Evolutionary conservation across 495 filamentous ascomycete genomes (phyloP).

Genomic region (Aspergillus bertholletiae): DNA sequence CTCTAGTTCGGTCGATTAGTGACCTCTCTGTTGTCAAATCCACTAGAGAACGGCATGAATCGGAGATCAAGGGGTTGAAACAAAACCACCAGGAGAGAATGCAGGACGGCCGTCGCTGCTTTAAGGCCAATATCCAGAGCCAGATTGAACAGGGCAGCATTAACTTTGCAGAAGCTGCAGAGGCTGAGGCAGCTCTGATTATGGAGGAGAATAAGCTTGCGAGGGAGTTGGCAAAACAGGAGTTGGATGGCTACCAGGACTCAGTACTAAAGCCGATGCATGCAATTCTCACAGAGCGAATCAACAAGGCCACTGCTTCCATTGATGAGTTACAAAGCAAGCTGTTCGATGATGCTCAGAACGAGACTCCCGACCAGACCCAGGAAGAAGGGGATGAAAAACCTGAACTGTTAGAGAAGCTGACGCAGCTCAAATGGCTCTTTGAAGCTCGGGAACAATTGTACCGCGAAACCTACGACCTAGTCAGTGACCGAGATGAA

Average conservation of each 20-base stretch:
- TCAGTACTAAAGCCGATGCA: conserved; percentile 75
- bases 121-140: conserved; percentile 63
- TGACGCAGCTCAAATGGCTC: conserved; percentile 95
- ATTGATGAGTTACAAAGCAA: conserved; percentile 68
- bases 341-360: conserved; percentile 69
- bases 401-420: conserved; percentile 87
- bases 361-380: conserved; percentile 70
- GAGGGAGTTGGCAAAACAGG: conserved; percentile 61
- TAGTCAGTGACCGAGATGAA: conserved; percentile 78
- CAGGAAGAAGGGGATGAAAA: conserved; percentile 95
- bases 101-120: conserved; percentile 45
- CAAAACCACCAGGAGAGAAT: conserved; percentile 38
- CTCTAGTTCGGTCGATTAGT: conserved; percentile 68
- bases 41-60: conserved; percentile 57
- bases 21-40: conserved; percentile 70
- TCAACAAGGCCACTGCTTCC: conserved; percentile 57
- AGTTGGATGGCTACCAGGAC: conserved; percentile 75
- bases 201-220: conserved; percentile 57
- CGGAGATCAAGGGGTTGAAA: conserved; percentile 33
- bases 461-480: conserved; percentile 76
- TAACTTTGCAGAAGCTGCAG: conserved; percentile 74
- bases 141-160: conserved; percentile 73
- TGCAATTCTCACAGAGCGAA: conserved; percentile 62
- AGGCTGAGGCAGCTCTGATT: conserved; percentile 65
- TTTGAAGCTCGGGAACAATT: conserved; percentile 89